phyloP scores from a whole-genome alignment of 257 asterid species.

The Solanum pennellii region DNA sequence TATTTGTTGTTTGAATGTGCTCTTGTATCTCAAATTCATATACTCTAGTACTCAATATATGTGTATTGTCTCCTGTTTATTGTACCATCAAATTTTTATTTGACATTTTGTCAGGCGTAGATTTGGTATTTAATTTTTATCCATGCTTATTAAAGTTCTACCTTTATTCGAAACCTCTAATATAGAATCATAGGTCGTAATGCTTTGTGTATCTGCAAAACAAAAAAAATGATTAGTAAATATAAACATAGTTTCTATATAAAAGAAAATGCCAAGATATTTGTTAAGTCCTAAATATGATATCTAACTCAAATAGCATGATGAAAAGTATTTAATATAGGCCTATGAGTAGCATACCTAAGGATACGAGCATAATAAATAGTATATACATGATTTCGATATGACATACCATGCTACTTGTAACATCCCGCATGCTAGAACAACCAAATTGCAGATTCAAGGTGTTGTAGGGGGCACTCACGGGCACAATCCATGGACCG shows the following conservation, averaged over 20 bases:
- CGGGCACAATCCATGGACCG: no score
- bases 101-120: not conserved
- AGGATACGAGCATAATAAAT: not conserved
- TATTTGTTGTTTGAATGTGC: not conserved
- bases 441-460: no score
- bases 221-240: not conserved
- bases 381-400: not conserved
- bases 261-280: no score
- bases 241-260: not conserved
- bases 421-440: no score
- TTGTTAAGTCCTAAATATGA: not conserved
- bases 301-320: not conserved
- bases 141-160: not conserved
- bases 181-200: not conserved
- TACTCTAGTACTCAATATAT: not conserved
- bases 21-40: not conserved
- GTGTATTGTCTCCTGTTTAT: not conserved
- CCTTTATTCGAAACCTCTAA: not conserved
- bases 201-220: not conserved
- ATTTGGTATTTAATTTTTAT: not conserved
- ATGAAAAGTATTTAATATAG: not conserved
- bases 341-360: not conserved
- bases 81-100: not conserved
- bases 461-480: no score
- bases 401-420: not conserved